These are phyloP conservation scores for Phlyctochytrium arcticum DNA, from an alignment of 192 early-diverging fungal species.

Conservation along the genomic window DNA sequence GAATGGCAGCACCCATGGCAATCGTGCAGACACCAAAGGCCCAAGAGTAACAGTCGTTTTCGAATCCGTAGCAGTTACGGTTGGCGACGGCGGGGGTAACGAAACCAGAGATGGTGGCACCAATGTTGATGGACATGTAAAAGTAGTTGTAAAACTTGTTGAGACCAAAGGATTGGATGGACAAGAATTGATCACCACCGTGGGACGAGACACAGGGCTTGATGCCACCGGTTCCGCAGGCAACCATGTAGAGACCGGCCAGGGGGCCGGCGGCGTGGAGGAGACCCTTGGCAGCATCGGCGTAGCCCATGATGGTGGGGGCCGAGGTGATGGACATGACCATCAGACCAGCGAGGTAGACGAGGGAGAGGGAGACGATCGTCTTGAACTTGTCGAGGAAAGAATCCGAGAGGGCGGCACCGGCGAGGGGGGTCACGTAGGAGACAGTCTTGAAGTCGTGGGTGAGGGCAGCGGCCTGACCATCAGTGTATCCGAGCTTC, in stretches of 20 bases:
- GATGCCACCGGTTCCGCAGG: conserved; percentile 61
- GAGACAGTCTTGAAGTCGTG: conserved; percentile 46
- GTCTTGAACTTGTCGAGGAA: conserved; percentile 63
- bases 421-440: conserved; percentile 57
- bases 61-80: conserved; percentile 27
- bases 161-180: conserved; percentile 37
- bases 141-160: conserved; percentile 50
- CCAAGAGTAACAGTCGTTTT: conserved; percentile 41
- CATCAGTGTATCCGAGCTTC: conserved; percentile 17
- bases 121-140: conserved; percentile 57
- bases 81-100: conserved; percentile 37
- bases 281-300: background rate
- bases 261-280: conserved; percentile 18
- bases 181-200: conserved; percentile 56
- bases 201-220: conserved; percentile 58
- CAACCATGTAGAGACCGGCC: conserved; percentile 42
- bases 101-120: conserved; percentile 47
- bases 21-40: conserved; percentile 41
- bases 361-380: conserved; percentile 36
- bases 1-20: conserved; percentile 38
- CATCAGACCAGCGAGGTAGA: conserved; percentile 49
- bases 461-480: conserved; percentile 33
- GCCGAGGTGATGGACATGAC: conserved; percentile 44
- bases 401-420: conserved; percentile 59
- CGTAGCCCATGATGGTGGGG: conserved; percentile 36